Conservation (phyloP, 2,329 filamentous ascomycete species). For the Alternaria gaisen region DNA sequence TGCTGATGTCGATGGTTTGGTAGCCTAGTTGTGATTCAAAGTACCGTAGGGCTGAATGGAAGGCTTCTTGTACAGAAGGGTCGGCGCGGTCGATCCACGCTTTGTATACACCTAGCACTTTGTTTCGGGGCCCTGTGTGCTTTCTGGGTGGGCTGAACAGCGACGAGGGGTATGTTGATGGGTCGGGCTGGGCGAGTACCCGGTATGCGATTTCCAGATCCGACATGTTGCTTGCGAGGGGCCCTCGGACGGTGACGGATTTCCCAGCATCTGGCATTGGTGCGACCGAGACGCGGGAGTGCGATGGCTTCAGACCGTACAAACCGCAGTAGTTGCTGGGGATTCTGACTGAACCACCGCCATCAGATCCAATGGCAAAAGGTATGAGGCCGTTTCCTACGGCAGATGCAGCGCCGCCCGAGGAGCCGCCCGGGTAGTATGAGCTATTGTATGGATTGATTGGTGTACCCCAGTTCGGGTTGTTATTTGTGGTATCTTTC, state of each 20-base stretch:
- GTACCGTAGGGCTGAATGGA: conserved; percentile 68
- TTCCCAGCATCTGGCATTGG: conserved; percentile 68
- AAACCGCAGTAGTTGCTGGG: conserved; percentile 79
- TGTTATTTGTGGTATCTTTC: conserved; percentile 83
- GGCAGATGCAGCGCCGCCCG: conserved; percentile 77
- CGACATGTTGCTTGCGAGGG: conserved; percentile 76
- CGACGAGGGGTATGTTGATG: conserved; percentile 66
- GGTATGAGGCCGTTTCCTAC: conserved; percentile 76
- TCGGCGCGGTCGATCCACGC: conserved; percentile 76
- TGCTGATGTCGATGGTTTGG: conserved; percentile 65
- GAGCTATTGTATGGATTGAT: conserved; percentile 77
- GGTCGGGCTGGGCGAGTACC: conserved; percentile 77
- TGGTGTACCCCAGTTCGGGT: conserved; percentile 76
- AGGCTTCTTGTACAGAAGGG: conserved; percentile 67
- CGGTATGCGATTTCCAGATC: conserved; percentile 87
- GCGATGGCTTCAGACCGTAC: conserved; percentile 82
- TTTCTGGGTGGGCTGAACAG: conserved; percentile 68
- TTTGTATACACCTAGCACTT: conserved; percentile 74
- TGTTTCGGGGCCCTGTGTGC: conserved; percentile 53
- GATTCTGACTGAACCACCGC: conserved; percentile 78
- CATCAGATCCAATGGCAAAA: conserved; percentile 75
- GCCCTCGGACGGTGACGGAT: conserved; percentile 74
- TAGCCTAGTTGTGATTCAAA: conserved; percentile 65
- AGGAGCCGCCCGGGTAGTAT: conserved; percentile 85
- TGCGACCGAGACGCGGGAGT: conserved; percentile 70